phyloP scores from a whole-genome alignment of 1,284 basidiomycete species.

The Melampsora larici-populina region DNA sequence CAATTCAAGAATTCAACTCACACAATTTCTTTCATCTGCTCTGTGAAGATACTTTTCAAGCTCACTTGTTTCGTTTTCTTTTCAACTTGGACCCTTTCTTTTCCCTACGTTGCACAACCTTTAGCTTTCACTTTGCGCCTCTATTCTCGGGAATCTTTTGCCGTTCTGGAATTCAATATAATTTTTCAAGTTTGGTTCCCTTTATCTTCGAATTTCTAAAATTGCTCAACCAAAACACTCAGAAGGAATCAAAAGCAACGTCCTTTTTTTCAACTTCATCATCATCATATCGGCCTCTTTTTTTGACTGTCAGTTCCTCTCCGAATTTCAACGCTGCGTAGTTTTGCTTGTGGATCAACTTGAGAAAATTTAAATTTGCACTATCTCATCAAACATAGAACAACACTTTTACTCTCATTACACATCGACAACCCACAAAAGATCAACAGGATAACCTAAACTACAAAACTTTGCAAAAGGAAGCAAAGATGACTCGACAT shows the following conservation, averaged over 20 bases:
- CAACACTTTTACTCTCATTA: neutral
- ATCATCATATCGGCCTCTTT: neutral
- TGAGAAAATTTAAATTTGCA: neutral
- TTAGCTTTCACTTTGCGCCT: neutral
- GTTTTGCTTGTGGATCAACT: neutral
- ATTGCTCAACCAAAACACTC: too few species aligned
- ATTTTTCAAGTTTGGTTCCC: neutral
- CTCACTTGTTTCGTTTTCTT: neutral
- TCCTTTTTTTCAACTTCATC: neutral
- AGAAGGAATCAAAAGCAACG: neutral
- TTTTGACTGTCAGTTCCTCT: neutral
- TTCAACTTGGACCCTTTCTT: neutral
- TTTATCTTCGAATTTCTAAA: neutral
- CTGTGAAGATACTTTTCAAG: neutral
- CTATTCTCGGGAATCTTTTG: neutral
- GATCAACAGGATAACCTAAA: neutral
- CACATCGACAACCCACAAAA: neutral
- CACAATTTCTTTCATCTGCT: neutral
- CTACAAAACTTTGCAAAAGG: neutral
- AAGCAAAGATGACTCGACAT: slow-evolving; percentile 1
- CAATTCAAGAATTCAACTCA: too few species aligned
- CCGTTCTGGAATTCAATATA: neutral
- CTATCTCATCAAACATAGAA: neutral
- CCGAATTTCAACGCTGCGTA: neutral
- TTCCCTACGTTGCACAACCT: neutral